Percentiles rank a stretch among this genome's conserved stretches.
Evolutionary conservation across 2,329 filamentous ascomycete genomes (phyloP).

Genomic region (Nemania diffusa): DNA sequence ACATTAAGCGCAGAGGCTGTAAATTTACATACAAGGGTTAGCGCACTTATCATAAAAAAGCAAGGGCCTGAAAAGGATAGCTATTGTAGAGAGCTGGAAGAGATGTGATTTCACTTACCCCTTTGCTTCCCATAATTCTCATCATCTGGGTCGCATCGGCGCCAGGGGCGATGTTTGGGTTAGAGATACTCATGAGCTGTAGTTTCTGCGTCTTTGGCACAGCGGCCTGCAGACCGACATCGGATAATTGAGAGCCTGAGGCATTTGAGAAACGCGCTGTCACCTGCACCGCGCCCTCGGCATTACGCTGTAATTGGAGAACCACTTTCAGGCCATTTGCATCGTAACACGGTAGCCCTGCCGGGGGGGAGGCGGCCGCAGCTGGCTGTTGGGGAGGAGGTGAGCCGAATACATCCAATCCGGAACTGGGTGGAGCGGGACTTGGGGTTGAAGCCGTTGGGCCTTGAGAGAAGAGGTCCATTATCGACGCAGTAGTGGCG

Average conservation of each 20-base stretch:
- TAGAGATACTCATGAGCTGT: slow-evolving; percentile 90
- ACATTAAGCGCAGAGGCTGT: slow-evolving; percentile 84
- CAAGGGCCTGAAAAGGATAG: background rate
- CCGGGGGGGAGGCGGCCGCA: slow-evolving; percentile 54
- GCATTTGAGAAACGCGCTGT: slow-evolving; percentile 85
- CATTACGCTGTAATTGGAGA: slow-evolving; percentile 84
- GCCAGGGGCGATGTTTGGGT: slow-evolving; percentile 77
- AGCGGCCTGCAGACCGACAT: slow-evolving; percentile 88
- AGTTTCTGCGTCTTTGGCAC: slow-evolving; percentile 97
- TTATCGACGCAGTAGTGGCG: slow-evolving; percentile 76
- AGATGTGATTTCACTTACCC: slow-evolving; percentile 80
- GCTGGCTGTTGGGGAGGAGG: slow-evolving; percentile 60
- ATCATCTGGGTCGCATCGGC: slow-evolving; percentile 90
- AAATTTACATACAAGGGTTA: slow-evolving; percentile 18
- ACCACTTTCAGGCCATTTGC: slow-evolving; percentile 85
- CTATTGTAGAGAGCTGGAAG: background rate
- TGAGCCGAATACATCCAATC: slow-evolving; percentile 63
- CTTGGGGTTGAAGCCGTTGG: slow-evolving; percentile 54
- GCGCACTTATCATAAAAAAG: background rate
- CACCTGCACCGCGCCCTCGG: slow-evolving; percentile 82
- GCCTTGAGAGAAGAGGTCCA: slow-evolving; percentile 81
- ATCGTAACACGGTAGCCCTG: slow-evolving; percentile 79
- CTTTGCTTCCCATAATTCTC: slow-evolving; percentile 85
- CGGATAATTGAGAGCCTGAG: slow-evolving; percentile 71
- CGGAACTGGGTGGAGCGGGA: slow-evolving; percentile 59